Base-by-base conservation (phyloP, 257 asterid species). In the Pogostemon cablin region DNA sequence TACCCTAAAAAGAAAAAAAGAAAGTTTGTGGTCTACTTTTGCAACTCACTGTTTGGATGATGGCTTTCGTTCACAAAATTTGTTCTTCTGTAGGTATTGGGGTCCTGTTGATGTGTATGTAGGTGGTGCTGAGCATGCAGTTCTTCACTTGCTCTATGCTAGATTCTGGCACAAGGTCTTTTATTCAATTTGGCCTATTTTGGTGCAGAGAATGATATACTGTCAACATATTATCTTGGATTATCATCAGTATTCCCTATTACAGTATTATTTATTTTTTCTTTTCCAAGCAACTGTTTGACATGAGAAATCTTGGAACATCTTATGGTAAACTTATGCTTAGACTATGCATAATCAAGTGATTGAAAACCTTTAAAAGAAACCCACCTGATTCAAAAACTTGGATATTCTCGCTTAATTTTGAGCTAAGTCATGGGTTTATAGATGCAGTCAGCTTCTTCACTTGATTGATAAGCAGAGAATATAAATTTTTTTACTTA, bases 51-150 rank as follows among this genome's bases (percentile, higher is more conserved):
- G 44, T 64, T 65, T 65, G 78, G 62, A 57, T 49, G 43, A 15
- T 49, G 43, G 11, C 38, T 73, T 62, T 25, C 66, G 53, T 61
- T 73, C 54, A 60, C 47, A 43, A 53, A 5, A 50, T 69, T 50
- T 68, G 37, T 72, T 54, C 64, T 34, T 48, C 48, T 71, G 83
- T 86, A 95, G 99, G 87, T 95, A 95, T 80, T 91, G 98, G 99
- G 67, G 99, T 84, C 99, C 99, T 9, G 98, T 91, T 82, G 99
- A 95, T 75, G 95, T 91, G 58, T 95, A 95, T 68, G 95, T 91
- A 73, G 99, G 99, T 66, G 99, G 99, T 77, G 98, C 99, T 73
- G 99, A 95, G 78, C 99, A 89, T 86, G 99, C 99, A 57, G 99
- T 95, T 84, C 99, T 95, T 82, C 99, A 95, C 85, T 84, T 95